Evolutionary conservation across 768 basidiomycete species (phyloP).

Genomic region (Mycena polygramma): DNA sequence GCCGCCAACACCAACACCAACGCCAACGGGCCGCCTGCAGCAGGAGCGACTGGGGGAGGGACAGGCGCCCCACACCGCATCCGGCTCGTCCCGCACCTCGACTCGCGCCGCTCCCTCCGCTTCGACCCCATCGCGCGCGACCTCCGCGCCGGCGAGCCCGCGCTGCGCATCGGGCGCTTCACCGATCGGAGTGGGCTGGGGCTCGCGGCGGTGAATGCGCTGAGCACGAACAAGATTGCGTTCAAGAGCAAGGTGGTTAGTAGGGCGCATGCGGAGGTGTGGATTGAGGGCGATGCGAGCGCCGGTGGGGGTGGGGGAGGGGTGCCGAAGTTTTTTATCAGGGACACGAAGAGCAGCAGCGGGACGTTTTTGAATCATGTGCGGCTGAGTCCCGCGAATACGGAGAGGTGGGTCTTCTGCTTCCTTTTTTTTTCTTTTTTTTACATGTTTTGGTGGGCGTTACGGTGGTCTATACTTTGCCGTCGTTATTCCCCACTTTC

Average conservation of each 20-base stretch:
- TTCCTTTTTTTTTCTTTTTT: not conserved
- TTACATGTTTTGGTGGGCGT: not conserved
- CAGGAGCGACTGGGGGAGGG: no score
- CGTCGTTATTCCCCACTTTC: no score
- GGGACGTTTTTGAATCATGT: conserved; percentile 98
- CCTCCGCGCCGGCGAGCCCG: conserved; percentile 74
- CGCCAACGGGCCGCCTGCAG: no score
- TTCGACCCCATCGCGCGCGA: conserved; percentile 95
- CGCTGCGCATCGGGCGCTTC: conserved; percentile 93
- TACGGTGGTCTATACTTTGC: not conserved
- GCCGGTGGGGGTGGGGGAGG: conserved; percentile 39
- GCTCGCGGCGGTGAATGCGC: conserved; percentile 73
- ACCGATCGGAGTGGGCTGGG: conserved; percentile 86
- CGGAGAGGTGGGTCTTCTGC: conserved; percentile 72
- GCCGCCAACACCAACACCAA: not conserved
- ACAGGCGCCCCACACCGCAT: conserved; percentile 70
- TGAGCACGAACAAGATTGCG: conserved; percentile 86
- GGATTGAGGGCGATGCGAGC: conserved; percentile 65
- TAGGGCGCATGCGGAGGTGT: conserved; percentile 94
- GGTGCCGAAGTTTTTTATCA: conserved; percentile 79
- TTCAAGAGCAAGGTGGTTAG: conserved; percentile 98
- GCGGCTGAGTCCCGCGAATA: conserved; percentile 85
- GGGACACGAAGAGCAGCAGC: conserved; percentile 89
- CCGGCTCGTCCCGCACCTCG: conserved; percentile 95
- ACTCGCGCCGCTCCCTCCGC: conserved; percentile 87